A percentile compares a stretch with the other conserved stretches of the same genome.
These are phyloP conservation scores for Phyllosticta citrichinensis DNA, from an alignment of 2,329 filamentous ascomycete genomes.

Conservation along the genomic window DNA sequence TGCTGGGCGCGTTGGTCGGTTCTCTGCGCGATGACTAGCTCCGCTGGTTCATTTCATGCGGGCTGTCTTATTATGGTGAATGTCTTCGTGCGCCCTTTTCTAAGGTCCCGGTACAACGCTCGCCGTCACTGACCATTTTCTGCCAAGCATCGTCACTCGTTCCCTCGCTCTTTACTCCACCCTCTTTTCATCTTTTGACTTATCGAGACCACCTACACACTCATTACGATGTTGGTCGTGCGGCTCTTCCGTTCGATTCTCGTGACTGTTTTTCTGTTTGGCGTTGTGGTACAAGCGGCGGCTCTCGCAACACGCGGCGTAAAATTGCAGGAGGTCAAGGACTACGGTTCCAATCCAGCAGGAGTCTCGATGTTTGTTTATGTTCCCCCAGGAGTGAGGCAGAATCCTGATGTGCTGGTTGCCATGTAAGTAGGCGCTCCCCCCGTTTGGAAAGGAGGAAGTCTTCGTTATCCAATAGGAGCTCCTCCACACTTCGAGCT, in stretches of 20 bases:
- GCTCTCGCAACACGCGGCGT: not conserved
- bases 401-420: slow-evolving; percentile 43
- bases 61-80: not conserved
- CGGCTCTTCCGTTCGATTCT: not conserved
- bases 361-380: slow-evolving; percentile 45
- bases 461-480: no score
- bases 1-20: not conserved
- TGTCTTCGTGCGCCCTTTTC: not conserved
- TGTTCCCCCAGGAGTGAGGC: slow-evolving; percentile 34
- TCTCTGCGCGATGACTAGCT: not conserved
- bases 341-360: slow-evolving; percentile 38
- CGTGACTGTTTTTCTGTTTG: not conserved
- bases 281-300: not conserved
- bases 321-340: slow-evolving; percentile 28
- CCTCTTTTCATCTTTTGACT: not conserved
- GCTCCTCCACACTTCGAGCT: no score
- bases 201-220: not conserved
- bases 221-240: not conserved
- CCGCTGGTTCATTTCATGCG: not conserved
- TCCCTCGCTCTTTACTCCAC: not conserved
- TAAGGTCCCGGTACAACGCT: not conserved
- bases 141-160: not conserved
- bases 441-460: no score
- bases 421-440: slow-evolving; percentile 23
- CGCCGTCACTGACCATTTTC: not conserved